Conservation (phyloP, 2,329 filamentous ascomycete species). For the Fusarium anguioides region DNA sequence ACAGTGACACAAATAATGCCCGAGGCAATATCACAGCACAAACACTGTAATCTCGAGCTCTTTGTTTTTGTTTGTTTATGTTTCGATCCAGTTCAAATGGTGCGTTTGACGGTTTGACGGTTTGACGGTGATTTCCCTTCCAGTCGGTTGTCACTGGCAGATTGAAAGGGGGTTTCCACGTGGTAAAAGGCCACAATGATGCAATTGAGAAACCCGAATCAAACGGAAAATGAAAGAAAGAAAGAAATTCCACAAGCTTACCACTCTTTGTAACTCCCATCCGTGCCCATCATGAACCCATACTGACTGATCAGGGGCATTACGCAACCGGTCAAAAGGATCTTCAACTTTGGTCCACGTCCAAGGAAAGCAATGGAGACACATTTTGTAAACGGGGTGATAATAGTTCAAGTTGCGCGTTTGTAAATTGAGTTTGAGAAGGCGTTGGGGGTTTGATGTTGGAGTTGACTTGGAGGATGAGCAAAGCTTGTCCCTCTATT, state of each 20-base stretch:
- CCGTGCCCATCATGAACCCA: constrained; percentile 54
- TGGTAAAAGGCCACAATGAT: background rate
- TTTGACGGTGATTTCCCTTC: background rate
- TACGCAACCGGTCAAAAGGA: constrained; percentile 51
- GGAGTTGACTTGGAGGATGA: background rate
- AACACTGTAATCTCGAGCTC: background rate
- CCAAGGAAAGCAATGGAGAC: constrained; percentile 65
- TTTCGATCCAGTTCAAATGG: background rate
- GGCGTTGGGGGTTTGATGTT: background rate
- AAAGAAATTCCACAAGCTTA: constrained; percentile 46
- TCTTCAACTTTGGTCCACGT: constrained; percentile 61
- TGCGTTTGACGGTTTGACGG: background rate
- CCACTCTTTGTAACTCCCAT: constrained; percentile 54
- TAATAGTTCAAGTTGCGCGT: rapidly evolving
- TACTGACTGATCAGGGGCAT: constrained; percentile 54
- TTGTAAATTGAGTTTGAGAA: background rate
- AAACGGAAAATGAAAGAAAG: background rate
- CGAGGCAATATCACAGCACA: background rate
- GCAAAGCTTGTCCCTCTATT: background rate
- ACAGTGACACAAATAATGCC: background rate
- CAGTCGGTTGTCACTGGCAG: constrained; percentile 19
- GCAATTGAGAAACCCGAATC: background rate
- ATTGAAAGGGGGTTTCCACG: no score
- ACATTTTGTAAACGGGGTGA: constrained; percentile 54
- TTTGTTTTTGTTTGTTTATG: background rate